Conservation (phyloP, 2,329 filamentous ascomycete genomes). For the Paraconiothyrium brasiliense region DNA sequence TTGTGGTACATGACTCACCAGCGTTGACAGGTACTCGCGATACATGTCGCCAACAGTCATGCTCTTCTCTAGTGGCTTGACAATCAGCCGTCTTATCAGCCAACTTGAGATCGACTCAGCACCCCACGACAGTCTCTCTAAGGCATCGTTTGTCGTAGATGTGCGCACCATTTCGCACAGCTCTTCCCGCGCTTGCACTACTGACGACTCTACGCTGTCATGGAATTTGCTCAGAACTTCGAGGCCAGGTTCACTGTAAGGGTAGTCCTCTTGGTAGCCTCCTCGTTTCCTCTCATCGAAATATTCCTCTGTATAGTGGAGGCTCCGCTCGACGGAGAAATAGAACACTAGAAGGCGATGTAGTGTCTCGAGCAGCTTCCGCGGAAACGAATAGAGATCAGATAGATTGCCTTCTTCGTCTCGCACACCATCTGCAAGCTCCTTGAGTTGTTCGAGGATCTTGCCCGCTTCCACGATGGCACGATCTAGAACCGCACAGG, state of each 20-base stretch:
- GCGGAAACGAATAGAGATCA: slow-evolving; percentile 35
- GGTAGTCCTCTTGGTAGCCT: not conserved
- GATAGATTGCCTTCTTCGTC: slow-evolving; percentile 37
- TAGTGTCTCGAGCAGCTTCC: slow-evolving; percentile 33
- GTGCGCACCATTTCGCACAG: slow-evolving; percentile 40
- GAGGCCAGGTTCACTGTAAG: slow-evolving; percentile 25
- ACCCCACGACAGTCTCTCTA: slow-evolving; percentile 34
- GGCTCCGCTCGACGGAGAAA: slow-evolving; percentile 37
- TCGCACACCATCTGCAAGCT: slow-evolving; percentile 40
- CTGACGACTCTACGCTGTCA: slow-evolving; percentile 21
- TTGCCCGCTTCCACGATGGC: slow-evolving; percentile 21
- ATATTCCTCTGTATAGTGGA: slow-evolving; percentile 27
- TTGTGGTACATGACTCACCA: slow-evolving; percentile 30
- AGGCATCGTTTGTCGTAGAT: slow-evolving; percentile 16
- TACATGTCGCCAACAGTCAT: slow-evolving; percentile 44
- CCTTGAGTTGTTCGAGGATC: slow-evolving; percentile 25
- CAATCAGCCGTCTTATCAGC: slow-evolving; percentile 42
- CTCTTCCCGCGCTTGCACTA: slow-evolving; percentile 30
- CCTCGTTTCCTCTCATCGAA: slow-evolving; percentile 8
- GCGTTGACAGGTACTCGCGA: slow-evolving; percentile 40
- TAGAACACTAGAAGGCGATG: slow-evolving; percentile 35
- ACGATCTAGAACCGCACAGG: slow-evolving; percentile 27
- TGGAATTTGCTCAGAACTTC: slow-evolving; percentile 31
- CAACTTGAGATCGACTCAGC: slow-evolving; percentile 42
- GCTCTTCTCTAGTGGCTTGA: slow-evolving; percentile 38